Base-by-base conservation (phyloP, 352 stramenopile genomes). In the Globisporangium perplexum region DNA sequence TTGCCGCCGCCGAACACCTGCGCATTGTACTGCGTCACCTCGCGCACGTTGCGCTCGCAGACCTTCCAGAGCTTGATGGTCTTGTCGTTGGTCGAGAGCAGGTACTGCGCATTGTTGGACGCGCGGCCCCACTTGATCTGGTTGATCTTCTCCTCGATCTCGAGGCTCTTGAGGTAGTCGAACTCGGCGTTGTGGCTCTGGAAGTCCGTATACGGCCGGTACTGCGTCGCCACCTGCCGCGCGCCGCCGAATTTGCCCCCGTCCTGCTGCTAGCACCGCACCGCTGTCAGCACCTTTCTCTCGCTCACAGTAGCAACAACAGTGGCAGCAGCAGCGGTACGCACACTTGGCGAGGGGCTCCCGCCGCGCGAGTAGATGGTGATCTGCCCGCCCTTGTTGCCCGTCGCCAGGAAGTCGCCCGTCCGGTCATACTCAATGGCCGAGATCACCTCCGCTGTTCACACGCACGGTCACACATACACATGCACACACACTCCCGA, bases 91-190 rank as follows among this genome's bases (percentile, higher is more conserved):
- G 95, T 98, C 12, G 87, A 94, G 39, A 98, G 77, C 42, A 98
- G 62, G 51, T 96, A 98, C 45, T 95, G 72, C n/a, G 90, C 82
- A 50, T 93, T 90, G 65, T 90, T 95, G 41, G 76, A 85, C 10
- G 77, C 67, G n/a, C 76, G 71, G 57, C 89, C 97, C 88, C 92
- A 98, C 62, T 96, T 95, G 67, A 98, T 98, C 48, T 97, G 78
- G 68, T 98, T 98, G 65, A 98, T 98, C 59, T 98, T 98, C 63
- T 98, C 94, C 60, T 98, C 94, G 59, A 98, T 98, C 57, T 98
- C 95, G 7, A 98, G 77, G 57, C 86, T 97, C 66, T 98, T 98
- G 42, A 98, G 73, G 75, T 98, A 98, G 72, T 98, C 95, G 60
- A 98, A 98, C 68, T 98, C 95, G n/a, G 90, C 72, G 36, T 96